These are phyloP conservation scores for Stagonosporopsis rhizophila DNA, from an alignment of 2,329 filamentous ascomycete species.

Conservation along the genomic window DNA sequence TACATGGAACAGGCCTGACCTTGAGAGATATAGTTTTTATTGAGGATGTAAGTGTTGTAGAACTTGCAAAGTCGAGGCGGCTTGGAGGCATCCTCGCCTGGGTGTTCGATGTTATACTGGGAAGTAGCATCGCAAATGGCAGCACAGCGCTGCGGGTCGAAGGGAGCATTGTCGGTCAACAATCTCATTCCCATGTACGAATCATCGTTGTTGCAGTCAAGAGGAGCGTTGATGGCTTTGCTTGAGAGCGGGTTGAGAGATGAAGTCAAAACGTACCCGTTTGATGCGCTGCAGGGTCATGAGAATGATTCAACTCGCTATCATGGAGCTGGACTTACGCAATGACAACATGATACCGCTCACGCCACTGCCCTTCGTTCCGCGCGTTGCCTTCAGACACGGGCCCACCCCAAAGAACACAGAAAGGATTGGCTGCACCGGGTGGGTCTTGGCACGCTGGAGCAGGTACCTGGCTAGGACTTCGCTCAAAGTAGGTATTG, in stretches of 20 bases:
- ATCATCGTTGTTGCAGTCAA: conserved; percentile 1
- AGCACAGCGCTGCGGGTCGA: background rate
- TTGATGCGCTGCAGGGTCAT: background rate
- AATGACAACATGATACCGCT: conserved; percentile 3
- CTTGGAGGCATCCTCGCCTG: background rate
- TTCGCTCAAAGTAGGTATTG: conserved; percentile 7
- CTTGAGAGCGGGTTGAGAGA: background rate
- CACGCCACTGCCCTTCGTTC: conserved; percentile 4
- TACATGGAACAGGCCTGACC: conserved; percentile 40
- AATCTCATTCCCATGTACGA: conserved; percentile 5
- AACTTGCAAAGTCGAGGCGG: conserved; percentile 35
- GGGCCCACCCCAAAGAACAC: conserved; percentile 7
- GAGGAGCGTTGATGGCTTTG: background rate
- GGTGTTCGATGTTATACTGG: background rate
- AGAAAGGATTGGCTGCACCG: background rate
- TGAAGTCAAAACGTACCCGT: conserved; percentile 1
- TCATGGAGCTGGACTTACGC: background rate
- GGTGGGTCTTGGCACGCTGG: background rate
- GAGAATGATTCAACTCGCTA: background rate
- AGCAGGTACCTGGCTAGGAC: background rate
- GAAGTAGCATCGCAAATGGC: background rate
- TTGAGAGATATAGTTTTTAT: conserved; percentile 34
- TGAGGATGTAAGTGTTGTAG: conserved; percentile 43
- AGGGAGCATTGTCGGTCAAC: background rate
- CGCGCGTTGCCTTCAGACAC: background rate